Conservation (phyloP, 345 rosid genomes). For the Rhizophora apiculata region DNA sequence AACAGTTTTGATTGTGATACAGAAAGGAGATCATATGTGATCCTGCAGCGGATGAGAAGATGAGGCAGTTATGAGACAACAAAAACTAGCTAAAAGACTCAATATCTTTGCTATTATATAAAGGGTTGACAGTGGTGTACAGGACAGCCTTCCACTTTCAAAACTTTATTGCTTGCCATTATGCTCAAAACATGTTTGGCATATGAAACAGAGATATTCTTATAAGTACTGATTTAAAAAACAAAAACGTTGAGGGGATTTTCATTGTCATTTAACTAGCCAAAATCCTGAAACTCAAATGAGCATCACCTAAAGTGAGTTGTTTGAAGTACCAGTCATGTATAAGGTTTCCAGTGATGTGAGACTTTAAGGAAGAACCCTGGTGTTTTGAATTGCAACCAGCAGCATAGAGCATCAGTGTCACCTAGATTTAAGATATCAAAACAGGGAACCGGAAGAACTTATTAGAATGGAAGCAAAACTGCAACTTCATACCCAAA, state of each 20-base stretch:
- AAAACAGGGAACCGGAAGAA: constrained; percentile 8
- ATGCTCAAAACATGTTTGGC: too few species aligned
- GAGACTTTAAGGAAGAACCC: constrained; percentile 76
- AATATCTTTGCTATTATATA: not conserved
- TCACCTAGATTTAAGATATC: constrained; percentile 40
- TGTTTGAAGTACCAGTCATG: constrained; percentile 60
- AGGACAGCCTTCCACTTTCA: not conserved
- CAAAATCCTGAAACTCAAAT: not conserved
- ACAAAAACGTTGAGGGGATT: too few species aligned
- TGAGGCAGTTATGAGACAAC: not conserved
- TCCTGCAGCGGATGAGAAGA: not conserved
- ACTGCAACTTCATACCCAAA: not conserved
- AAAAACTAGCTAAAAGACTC: too few species aligned
- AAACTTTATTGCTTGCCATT: too few species aligned
- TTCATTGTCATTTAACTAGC: not conserved
- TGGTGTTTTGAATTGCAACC: constrained; percentile 57
- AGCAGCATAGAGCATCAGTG: constrained; percentile 50
- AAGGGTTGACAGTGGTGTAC: not conserved
- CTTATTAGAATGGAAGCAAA: constrained; percentile 3
- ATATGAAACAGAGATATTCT: too few species aligned
- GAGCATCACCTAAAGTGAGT: not conserved
- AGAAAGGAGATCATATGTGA: not conserved
- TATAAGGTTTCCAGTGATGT: constrained; percentile 59
- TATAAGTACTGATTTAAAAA: too few species aligned
- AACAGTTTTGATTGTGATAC: too few species aligned